Evolutionary conservation across 176 grass and related monocot species (phyloP), one percentile per base, ranked within the genome.

Genomic region (Microstegium vimineum): DNA sequence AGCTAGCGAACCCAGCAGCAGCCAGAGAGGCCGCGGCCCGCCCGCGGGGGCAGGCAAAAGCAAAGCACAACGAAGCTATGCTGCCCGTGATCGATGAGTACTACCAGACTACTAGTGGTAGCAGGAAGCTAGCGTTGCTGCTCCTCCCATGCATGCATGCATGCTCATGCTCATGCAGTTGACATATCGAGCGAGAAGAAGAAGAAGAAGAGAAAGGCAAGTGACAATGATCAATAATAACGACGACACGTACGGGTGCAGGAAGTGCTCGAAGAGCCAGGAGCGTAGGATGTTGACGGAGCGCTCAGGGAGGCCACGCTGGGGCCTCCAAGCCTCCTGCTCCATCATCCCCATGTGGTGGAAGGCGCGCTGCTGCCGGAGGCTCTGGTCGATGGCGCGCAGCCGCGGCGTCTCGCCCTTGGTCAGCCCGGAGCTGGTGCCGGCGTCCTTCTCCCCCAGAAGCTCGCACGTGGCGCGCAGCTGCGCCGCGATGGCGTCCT

Each of bases 291-390:
- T 85, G 85, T 35, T 85, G 79, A 99, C 97, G 28, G 97, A 99
- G 47, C 97, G 93, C 61, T 99, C 97, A 22, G 97, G 97, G 32
- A 99, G 83, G 68, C 97, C 97, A 8, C 97, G 97, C 91, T 99
- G 97, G 27, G 97, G 97, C 1, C 97, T 57, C 97, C 97, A 96
- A 0, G 97, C 97, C 72, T 99, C 97, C 87, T 99, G 97, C 89
- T 99, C 97, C 91, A 99, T 99, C 85, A 99, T 96, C 8, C 97
- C 97, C 93, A 99, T 96, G 89, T 99, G 97, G 80, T 96, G 93
- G 91, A 99, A 99, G 12, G 97, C 91, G 33, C 93, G 91, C 83
- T 99, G 97, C 88, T 99, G 97, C 10, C 93, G 87, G 67, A 99
- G 90, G 87, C 76, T 88, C 84, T 91, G 89, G 91, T 99, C 97